Base-by-base conservation (phyloP, 805 yeast species). In the Diddensiella transvaalensis region DNA sequence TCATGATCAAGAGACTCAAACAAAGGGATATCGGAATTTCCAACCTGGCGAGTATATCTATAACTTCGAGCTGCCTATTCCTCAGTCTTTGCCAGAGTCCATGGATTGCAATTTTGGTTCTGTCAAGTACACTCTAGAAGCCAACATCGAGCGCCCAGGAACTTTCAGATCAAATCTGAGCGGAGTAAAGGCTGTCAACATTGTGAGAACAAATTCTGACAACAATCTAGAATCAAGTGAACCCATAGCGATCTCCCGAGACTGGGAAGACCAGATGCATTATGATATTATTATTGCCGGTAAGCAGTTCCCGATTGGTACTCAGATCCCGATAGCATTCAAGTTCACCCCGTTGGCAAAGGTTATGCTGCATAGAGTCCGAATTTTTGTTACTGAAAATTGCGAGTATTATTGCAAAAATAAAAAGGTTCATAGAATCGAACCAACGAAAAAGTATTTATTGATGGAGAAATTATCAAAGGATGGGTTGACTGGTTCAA, bases 211-310 rank as follows among this genome's bases (percentile, higher is more conserved):
- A 0, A 90, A 90, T 8, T 74, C 87, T 1, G 89, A 85, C 49
- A 78, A 78, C 33, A 85, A 88, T 36, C 76, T 84, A 21, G 98
- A 93, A 63, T 91, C 86, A 60, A 82, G 85, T 53, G 99, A 93
- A 62, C 98, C 99, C 0, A 91, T 93, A 46, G 86, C 88, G 3
- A 88, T 93, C 32, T 76, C 84, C 22, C 75, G 95, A 51, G 91
- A 87, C 55, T 93, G 99, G 99, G 98, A 91, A 64, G 89, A 87
- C 62, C 87, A 86, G 62, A 67, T 93, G 26, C 82, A 83, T 56
- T 93, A 93, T 62, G 97, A 93, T 60, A 88, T 93, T 39, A 81
- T 89, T 17, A 83, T 93, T 46, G 95, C 95, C 1, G 87, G 96
- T 22, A 93, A 91, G 64, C 83, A 89, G 22, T 80, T 93, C 46